Evolutionary conservation across 2,329 filamentous ascomycete genomes (phyloP).

Genomic region (Exophiala calicioides): DNA sequence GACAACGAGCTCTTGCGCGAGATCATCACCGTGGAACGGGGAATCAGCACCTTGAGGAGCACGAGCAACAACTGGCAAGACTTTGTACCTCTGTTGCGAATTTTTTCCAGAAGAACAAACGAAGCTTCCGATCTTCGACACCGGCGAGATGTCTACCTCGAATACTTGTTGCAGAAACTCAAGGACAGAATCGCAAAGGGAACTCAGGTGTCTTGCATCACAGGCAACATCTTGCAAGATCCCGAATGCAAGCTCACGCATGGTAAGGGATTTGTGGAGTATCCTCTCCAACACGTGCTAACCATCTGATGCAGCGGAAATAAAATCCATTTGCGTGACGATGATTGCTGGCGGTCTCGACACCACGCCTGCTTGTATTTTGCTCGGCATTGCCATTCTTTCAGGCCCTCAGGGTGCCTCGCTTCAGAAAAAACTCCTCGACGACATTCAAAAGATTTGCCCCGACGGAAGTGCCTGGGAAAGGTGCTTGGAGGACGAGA

Average conservation of each 20-base stretch:
- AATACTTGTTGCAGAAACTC: slow-evolving; percentile 58
- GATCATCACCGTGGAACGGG: slow-evolving; percentile 73
- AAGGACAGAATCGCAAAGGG: slow-evolving; percentile 62
- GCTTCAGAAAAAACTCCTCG: slow-evolving; percentile 68
- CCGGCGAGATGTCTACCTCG: slow-evolving; percentile 68
- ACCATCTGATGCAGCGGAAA: slow-evolving; percentile 57
- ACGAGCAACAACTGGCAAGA: slow-evolving; percentile 85
- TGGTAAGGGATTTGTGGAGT: slow-evolving; percentile 34
- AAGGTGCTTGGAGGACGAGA: slow-evolving; percentile 70
- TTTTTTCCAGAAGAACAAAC: slow-evolving; percentile 58
- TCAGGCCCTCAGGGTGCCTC: slow-evolving; percentile 65
- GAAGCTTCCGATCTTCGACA: slow-evolving; percentile 65
- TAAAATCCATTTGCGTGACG: slow-evolving; percentile 77
- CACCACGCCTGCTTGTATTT: slow-evolving; percentile 74
- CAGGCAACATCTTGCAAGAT: slow-evolving; percentile 69
- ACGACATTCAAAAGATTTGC: slow-evolving; percentile 69
- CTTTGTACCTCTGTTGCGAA: slow-evolving; percentile 72
- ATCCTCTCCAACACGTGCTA: background rate
- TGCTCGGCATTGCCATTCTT: slow-evolving; percentile 76
- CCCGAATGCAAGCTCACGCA: slow-evolving; percentile 68
- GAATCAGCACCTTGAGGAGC: slow-evolving; percentile 71
- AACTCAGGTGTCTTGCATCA: slow-evolving; percentile 67
- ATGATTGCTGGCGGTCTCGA: slow-evolving; percentile 84
- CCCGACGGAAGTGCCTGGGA: slow-evolving; percentile 73
- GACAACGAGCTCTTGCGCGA: slow-evolving; percentile 68